A percentile compares a stretch with the other conserved stretches of the same genome.
Conservation (phyloP, 805 yeast species). For the Alloascoidea hylecoeti region DNA sequence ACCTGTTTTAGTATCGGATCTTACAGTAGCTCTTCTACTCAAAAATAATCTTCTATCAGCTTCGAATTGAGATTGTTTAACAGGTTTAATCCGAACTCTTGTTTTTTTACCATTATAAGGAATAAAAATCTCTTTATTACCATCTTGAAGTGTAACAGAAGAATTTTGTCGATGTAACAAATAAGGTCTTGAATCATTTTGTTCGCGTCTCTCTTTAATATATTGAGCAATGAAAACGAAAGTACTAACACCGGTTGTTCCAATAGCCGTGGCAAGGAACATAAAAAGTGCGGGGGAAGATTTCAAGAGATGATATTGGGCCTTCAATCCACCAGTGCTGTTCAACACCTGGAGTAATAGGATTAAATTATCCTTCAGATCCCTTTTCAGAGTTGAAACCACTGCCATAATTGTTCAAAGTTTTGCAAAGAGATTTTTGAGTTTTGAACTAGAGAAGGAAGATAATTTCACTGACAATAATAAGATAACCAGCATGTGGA, state of each 20-base stretch:
- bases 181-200: not conserved
- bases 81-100: conserved; percentile 15
- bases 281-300: not conserved
- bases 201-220: not conserved
- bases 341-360: not conserved
- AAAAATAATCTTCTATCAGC: conserved; percentile 16
- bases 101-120: conserved; percentile 10
- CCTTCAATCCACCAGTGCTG: not conserved
- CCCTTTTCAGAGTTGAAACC: too few species aligned
- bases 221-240: not conserved
- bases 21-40: conserved; percentile 4
- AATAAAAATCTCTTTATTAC: conserved; percentile 13
- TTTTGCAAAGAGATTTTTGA: too few species aligned
- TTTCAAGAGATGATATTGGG: not conserved
- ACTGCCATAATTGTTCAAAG: too few species aligned
- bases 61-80: conserved; percentile 14
- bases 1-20: conserved; percentile 10
- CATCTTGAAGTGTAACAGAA: conserved; percentile 13
- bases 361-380: too few species aligned
- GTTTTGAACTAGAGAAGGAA: too few species aligned
- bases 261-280: not conserved
- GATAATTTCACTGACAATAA: too few species aligned
- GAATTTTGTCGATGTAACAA: conserved; percentile 12
- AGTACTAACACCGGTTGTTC: not conserved
- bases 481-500: too few species aligned